Percentiles rank a stretch among this genome's conserved stretches.
Evolutionary conservation across 108 stramenopile genomes (phyloP).

Genomic region (Conticribra guillardii): DNA sequence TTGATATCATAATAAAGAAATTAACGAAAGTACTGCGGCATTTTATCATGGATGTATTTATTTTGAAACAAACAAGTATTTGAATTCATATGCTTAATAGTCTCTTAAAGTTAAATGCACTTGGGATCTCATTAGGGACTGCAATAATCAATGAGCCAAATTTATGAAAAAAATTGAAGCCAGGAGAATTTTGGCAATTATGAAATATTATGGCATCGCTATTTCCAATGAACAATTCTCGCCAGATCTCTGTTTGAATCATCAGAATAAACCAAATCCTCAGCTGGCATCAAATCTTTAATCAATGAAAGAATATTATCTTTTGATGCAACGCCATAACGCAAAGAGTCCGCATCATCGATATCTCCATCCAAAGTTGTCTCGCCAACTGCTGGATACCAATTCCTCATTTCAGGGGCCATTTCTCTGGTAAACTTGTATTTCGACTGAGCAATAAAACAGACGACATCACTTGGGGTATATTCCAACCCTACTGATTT

Average conservation of each 20-base stretch:
- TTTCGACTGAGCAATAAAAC: slow-evolving; percentile 13
- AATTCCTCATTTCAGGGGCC: slow-evolving; percentile 21
- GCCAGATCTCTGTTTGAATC: slow-evolving; percentile 37
- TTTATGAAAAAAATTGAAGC: no score
- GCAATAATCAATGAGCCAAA: no score
- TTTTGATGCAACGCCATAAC: background rate
- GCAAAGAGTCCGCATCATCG: background rate
- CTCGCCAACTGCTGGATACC: slow-evolving; percentile 13
- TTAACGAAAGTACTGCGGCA: no score
- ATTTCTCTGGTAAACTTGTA: slow-evolving; percentile 23
- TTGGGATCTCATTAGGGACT: no score
- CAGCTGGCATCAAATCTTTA: slow-evolving; percentile 13
- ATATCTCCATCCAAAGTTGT: background rate
- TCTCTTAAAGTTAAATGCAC: no score
- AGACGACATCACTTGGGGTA: slow-evolving; percentile 16
- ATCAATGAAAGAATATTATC: slow-evolving; percentile 13
- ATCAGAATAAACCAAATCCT: slow-evolving; percentile 18
- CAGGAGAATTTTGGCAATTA: no score
- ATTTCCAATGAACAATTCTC: slow-evolving; percentile 36
- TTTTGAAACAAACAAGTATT: no score
- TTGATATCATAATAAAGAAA: no score
- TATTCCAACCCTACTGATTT: slow-evolving; percentile 28
- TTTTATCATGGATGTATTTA: no score
- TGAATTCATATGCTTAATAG: no score
- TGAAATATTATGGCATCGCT: no score